phyloP scores from a whole-genome alignment of 805 yeast species.

The Wickerhamiella kurtzmanii region DNA sequence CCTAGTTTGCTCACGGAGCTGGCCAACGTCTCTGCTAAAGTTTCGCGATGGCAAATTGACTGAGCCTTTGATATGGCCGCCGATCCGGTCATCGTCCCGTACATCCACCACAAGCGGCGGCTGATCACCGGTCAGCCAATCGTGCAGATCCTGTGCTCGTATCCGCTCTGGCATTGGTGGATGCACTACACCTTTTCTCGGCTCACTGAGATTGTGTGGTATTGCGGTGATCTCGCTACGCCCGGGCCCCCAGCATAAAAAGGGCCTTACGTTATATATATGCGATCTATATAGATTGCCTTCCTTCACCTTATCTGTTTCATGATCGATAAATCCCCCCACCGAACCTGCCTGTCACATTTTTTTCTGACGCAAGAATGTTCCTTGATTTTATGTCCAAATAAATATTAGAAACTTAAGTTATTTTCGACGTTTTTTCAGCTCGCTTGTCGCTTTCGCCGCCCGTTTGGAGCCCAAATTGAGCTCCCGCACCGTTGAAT shows the following conservation, averaged over 20 bases:
- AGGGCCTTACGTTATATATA: slow-evolving; percentile 5
- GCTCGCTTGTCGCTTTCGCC: slow-evolving; percentile 10
- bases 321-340: neutral
- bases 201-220: too few relatives aligned
- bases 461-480: slow-evolving; percentile 22
- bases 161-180: slow-evolving; percentile 7
- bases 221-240: too few relatives aligned
- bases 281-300: slow-evolving; percentile 3
- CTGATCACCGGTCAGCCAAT: slow-evolving; percentile 21
- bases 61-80: slow-evolving; percentile 54
- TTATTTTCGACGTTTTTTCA: neutral
- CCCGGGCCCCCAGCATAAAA: too few relatives aligned
- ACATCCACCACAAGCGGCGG: slow-evolving; percentile 54
- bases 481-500: slow-evolving; percentile 18
- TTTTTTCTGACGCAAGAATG: neutral
- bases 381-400: too few relatives aligned
- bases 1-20: slow-evolving; percentile 28
- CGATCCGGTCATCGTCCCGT: slow-evolving; percentile 67
- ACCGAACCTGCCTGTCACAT: too few relatives aligned
- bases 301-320: neutral
- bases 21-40: slow-evolving; percentile 30
- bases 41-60: slow-evolving; percentile 41
- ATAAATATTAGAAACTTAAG: too few relatives aligned
- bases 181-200: too few relatives aligned
- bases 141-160: slow-evolving; percentile 18